Evolutionary conservation across 164 flowering plant genomes (phyloP), one percentile per base, ranked within the genome.

Genomic region (Saururus chinensis): DNA sequence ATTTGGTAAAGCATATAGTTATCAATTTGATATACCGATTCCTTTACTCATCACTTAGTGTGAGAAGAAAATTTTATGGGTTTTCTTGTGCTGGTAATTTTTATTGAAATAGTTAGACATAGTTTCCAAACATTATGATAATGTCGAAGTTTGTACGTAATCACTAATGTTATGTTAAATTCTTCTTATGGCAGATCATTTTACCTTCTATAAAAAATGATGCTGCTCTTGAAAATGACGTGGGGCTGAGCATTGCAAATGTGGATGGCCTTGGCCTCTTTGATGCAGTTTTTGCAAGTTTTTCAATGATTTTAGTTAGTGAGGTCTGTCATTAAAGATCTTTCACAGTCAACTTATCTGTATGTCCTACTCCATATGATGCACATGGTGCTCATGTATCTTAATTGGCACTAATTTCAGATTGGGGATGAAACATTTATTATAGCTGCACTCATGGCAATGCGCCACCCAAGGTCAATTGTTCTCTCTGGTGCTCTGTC

Each of bases 401-500:
- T 20, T 4, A 30, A 19, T 19, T 74, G 62, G 42, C 25, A 20
- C 40, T 60, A n/a, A 24, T 73, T 58, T 61, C 78, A 95, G 97
- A 87, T 95, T 76, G 99, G 99, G 77, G 99, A 95, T 75, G 99
- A 95, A 64, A 95, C 99, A 19, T 95, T 95, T 64, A 95, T 95
- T 66, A 95, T 95, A 70, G 99, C 97, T 19, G 99, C 99, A 69
- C 84, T 95, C 19, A 88, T 95, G 99, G 99, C 99, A 9, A 95
- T 95, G 99, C 97, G 99, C 37, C 99, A 95, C 67, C 99, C 99
- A 35, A 95, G 82, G 69, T 83, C 99, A 48, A 95, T 85, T 76
- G 99, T 95, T 64, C 66, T 95, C 55, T 88, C 96, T 53, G 99
- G 99, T 68, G 99, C 99, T 1, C 96, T 95, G 23, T 58, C 79